Evolutionary conservation across 1,284 basidiomycete species (phyloP).

Genomic region (Naganishia sp.): DNA sequence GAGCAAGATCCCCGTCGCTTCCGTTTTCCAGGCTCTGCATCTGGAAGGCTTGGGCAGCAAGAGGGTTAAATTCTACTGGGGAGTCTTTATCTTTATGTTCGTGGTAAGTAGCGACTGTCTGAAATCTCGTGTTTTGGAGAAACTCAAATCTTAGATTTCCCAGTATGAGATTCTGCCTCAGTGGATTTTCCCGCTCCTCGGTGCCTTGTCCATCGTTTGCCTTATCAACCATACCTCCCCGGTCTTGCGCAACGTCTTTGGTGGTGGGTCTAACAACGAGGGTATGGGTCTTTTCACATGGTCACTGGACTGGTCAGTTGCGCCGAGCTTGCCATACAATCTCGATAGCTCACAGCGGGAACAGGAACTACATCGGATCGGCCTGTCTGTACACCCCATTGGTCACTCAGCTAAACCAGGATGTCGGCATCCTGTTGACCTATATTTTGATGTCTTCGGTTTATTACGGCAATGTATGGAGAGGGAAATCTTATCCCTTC

Average conservation of each 20-base stretch:
- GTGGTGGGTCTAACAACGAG: conserved; percentile 65
- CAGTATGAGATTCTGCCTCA: conserved; percentile 41
- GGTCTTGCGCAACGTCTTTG: conserved; percentile 66
- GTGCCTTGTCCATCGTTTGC: conserved; percentile 63
- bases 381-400: conserved; percentile 61
- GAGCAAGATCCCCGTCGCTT: conserved; percentile 61
- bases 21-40: conserved; percentile 35
- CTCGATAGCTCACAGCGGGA: neutral
- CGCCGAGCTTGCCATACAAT: conserved; percentile 53
- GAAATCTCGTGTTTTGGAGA: neutral
- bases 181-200: conserved; percentile 57
- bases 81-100: conserved; percentile 40
- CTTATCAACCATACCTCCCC: conserved; percentile 60
- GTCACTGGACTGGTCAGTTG: conserved; percentile 61
- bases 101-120: conserved; percentile 14
- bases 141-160: neutral
- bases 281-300: conserved; percentile 62
- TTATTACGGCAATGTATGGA: conserved; percentile 62
- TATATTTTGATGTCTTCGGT: conserved; percentile 49
- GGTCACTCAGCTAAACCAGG: conserved; percentile 47
- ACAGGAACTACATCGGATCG: conserved; percentile 67
- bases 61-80: conserved; percentile 43
- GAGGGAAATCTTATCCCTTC: conserved; percentile 61
- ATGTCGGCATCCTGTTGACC: conserved; percentile 59
- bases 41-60: conserved; percentile 37